Evolutionary conservation across 2,329 filamentous ascomycete species (phyloP).

Genomic region (Beauveria brongniartii): DNA sequence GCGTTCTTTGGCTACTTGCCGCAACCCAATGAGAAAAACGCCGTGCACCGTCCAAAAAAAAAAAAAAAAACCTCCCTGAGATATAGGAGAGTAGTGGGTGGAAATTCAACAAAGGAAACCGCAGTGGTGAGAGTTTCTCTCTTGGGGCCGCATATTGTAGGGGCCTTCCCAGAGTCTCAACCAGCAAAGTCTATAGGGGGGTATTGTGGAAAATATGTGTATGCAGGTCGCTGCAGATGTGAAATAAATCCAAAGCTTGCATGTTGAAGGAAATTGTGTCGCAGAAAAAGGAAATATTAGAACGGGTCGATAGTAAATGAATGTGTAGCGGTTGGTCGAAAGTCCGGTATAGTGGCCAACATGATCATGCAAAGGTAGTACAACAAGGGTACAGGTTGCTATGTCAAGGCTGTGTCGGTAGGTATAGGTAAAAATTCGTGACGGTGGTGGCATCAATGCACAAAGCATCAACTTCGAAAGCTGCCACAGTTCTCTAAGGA

Average conservation of each 20-base stretch:
- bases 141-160: neutral
- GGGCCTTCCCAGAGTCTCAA: neutral
- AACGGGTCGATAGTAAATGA: slow-evolving; percentile 10
- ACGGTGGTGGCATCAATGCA: neutral
- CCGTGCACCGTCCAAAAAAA: neutral
- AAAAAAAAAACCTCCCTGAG: neutral
- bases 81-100: slow-evolving; percentile 2
- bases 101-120: slow-evolving; percentile 11
- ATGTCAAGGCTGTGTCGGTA: neutral
- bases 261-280: neutral
- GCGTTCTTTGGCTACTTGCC: neutral
- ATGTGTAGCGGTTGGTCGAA: neutral
- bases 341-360: neutral
- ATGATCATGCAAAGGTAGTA: neutral
- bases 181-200: slow-evolving; percentile 10
- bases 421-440: neutral
- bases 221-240: slow-evolving; percentile 9
- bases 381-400: neutral
- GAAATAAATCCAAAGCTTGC: slow-evolving; percentile 5
- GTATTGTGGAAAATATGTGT: slow-evolving; percentile 2
- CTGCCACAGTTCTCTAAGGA: neutral
- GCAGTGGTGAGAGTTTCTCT: neutral
- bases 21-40: neutral
- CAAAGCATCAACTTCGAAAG: neutral
- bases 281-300: slow-evolving; percentile 9